phyloP scores from a whole-genome alignment of 2,329 filamentous ascomycete species.

The Basipetospora chlamydospora region DNA sequence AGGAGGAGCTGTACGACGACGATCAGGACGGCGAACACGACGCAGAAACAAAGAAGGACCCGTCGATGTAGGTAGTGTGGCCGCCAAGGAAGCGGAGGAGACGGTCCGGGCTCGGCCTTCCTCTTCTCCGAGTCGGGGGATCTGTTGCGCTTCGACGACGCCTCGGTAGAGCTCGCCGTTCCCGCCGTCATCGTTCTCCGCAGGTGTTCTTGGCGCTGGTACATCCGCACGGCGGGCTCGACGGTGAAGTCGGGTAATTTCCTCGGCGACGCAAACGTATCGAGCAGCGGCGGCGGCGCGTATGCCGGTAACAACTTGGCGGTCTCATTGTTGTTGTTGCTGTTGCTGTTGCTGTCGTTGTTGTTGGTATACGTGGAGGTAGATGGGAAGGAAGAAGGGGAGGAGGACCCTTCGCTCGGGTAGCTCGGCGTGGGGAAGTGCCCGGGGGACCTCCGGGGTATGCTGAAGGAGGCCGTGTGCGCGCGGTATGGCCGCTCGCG shows the following conservation, averaged over 20 bases:
- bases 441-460: slow-evolving; percentile 9
- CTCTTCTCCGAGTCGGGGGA: slow-evolving; percentile 13
- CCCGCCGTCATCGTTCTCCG: not conserved
- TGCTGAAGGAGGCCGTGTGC: slow-evolving; percentile 12
- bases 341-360: not conserved
- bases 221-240: too few relatives aligned
- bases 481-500: slow-evolving; percentile 11
- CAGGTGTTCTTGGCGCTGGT: too few relatives aligned
- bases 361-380: not conserved
- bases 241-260: too few relatives aligned
- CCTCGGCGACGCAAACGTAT: too few relatives aligned
- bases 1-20: slow-evolving; percentile 17
- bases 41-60: slow-evolving; percentile 16
- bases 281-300: too few relatives aligned
- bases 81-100: slow-evolving; percentile 18
- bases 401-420: not conserved
- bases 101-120: slow-evolving; percentile 12
- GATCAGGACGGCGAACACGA: slow-evolving; percentile 15
- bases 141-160: too few relatives aligned
- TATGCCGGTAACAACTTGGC: too few relatives aligned
- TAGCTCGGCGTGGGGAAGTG: not conserved
- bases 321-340: too few relatives aligned
- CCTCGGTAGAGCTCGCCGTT: not conserved
- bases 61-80: slow-evolving; percentile 20
- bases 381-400: too few relatives aligned